These are phyloP conservation scores for Kazachstania taianensis DNA, from an alignment of 805 yeast genomes.

Conservation along the genomic window DNA sequence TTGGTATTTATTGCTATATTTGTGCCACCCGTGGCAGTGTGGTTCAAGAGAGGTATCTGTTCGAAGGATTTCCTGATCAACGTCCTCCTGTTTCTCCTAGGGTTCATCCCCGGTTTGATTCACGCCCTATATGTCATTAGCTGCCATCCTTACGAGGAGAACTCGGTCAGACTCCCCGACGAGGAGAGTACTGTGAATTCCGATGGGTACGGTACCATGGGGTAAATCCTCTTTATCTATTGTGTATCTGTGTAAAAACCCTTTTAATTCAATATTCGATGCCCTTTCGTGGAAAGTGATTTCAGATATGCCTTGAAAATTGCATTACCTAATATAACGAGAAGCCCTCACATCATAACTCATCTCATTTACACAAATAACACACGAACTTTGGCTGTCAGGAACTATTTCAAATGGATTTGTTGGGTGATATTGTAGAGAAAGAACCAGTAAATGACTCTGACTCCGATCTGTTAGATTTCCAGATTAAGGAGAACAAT, in stretches of 20 bases:
- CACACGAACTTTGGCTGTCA: no score
- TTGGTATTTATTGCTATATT: constrained; percentile 58
- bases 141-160: constrained; percentile 36
- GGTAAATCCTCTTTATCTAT: not conserved
- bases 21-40: constrained; percentile 64
- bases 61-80: constrained; percentile 39
- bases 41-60: constrained; percentile 50
- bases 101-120: constrained; percentile 60
- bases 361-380: no score
- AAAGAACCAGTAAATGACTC: constrained; percentile 32
- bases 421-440: constrained; percentile 66
- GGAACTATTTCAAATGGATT: no score
- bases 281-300: no score
- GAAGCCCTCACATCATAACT: no score
- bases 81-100: constrained; percentile 47
- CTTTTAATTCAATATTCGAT: no score
- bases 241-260: not conserved
- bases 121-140: constrained; percentile 58
- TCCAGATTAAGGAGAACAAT: not conserved
- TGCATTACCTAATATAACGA: no score
- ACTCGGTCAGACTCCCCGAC: constrained; percentile 4
- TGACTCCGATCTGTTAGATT: constrained; percentile 1
- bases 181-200: not conserved
- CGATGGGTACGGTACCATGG: constrained; percentile 6
- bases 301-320: no score